These are phyloP conservation scores for Huntiella abstrusa DNA, from an alignment of 2,329 filamentous ascomycete genomes.

Conservation along the genomic window DNA sequence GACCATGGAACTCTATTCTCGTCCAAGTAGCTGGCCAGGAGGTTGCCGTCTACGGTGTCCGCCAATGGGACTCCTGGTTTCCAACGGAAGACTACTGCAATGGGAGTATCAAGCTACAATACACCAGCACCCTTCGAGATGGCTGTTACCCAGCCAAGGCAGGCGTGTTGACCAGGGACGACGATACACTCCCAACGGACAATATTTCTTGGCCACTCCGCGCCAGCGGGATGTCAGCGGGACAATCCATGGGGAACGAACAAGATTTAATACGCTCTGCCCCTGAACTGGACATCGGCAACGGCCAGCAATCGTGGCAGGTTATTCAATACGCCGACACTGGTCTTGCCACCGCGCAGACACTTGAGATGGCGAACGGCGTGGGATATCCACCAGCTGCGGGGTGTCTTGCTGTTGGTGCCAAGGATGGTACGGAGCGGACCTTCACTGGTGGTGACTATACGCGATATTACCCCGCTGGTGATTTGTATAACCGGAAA, in stretches of 20 bases:
- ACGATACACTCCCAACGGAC: too few relatives aligned
- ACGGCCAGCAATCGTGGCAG: too few relatives aligned
- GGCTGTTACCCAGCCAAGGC: neutral
- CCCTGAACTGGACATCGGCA: too few relatives aligned
- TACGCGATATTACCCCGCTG: neutral
- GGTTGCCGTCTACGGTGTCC: neutral
- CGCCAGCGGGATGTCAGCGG: too few relatives aligned
- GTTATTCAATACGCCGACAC: too few relatives aligned
- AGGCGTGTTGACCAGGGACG: neutral
- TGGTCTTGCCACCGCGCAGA: too few relatives aligned
- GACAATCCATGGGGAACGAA: too few relatives aligned
- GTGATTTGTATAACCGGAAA: neutral
- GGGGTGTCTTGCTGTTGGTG: neutral
- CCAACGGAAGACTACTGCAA: neutral
- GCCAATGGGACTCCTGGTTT: neutral
- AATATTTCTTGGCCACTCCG: too few relatives aligned
- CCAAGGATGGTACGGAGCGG: neutral
- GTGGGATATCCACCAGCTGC: neutral
- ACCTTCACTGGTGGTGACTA: too few relatives aligned
- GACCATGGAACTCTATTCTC: neutral
- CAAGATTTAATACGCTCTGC: too few relatives aligned
- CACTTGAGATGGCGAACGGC: neutral
- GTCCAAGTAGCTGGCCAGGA: neutral
- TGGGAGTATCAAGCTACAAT: neutral
- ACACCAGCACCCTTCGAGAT: neutral